Conservation (phyloP, 306 rosid genomes). For the Malus sieversii region DNA sequence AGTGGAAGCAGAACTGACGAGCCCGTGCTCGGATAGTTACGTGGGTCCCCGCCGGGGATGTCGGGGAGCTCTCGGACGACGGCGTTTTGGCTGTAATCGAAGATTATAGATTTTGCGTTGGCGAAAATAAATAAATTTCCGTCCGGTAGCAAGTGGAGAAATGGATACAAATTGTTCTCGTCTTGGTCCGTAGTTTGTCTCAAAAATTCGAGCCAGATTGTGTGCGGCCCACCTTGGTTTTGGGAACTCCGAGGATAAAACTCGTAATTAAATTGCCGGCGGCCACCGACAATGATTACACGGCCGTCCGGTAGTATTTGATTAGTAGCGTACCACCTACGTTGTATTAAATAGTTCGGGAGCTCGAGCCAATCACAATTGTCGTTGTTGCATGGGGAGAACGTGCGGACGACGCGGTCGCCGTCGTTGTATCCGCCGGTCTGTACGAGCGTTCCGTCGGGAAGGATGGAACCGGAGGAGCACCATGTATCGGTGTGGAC, state of each 20-base stretch:
- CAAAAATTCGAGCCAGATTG: conserved; percentile 27
- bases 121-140: conserved; percentile 84
- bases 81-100: conserved; percentile 41
- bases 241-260: conserved; percentile 34
- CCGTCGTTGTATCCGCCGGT: conserved; percentile 82
- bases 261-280: conserved; percentile 67
- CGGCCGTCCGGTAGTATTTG: conserved; percentile 69
- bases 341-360: conserved; percentile 28
- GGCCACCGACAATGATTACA: conserved; percentile 62
- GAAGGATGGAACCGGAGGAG: conserved; percentile 65
- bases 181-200: conserved; percentile 37
- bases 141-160: conserved; percentile 66
- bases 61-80: conserved; percentile 50
- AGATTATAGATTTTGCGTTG: conserved; percentile 44
- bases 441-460: conserved; percentile 65
- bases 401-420: conserved; percentile 39
- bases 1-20: conserved; percentile 75
- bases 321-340: conserved; percentile 84
- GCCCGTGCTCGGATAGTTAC: conserved; percentile 75
- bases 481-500: conserved; percentile 76
- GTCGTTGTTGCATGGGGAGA: conserved; percentile 46
- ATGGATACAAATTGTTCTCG: conserved; percentile 79
- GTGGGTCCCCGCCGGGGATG: conserved; percentile 56
- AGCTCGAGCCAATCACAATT: conserved; percentile 69
- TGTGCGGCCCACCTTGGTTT: background rate